A percentile compares a stretch with the other conserved stretches of the same genome.
These are phyloP conservation scores for Sambucus nigra DNA, from an alignment of 129 eudicot genomes.

Conservation along the genomic window DNA sequence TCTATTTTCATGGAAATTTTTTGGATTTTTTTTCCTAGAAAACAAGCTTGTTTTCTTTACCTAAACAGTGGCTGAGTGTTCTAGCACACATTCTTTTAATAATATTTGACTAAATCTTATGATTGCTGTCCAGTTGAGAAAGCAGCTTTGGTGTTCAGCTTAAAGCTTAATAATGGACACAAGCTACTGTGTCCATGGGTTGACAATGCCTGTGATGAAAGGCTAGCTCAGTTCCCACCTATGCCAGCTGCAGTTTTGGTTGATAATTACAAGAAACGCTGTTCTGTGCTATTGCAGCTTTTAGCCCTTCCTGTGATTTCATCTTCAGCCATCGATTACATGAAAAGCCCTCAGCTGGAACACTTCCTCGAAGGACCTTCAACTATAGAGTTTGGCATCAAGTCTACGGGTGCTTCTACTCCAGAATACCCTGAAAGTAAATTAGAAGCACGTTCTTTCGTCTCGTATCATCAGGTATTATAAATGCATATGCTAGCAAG, in stretches of 20 bases:
- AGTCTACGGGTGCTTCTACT: constrained; percentile 20
- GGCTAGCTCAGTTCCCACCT: constrained; percentile 71
- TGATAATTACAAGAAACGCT: constrained; percentile 60
- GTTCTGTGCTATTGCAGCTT: constrained; percentile 48
- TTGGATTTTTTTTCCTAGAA: too few species aligned
- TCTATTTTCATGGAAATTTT: too few species aligned
- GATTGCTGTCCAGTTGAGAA: constrained; percentile 62
- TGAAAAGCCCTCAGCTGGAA: constrained; percentile 64
- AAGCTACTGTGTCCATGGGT: constrained; percentile 87
- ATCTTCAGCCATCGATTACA: constrained; percentile 34
- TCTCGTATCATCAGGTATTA: constrained; percentile 66
- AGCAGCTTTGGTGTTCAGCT: constrained; percentile 83
- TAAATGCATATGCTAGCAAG: constrained; percentile 5
- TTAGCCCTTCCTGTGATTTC: constrained; percentile 69
- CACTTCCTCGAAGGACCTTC: constrained; percentile 48
- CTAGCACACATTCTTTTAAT: too few species aligned
- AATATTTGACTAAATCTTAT: neutral
- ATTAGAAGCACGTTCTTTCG: constrained; percentile 28
- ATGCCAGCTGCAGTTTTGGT: constrained; percentile 44
- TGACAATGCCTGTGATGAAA: constrained; percentile 74
- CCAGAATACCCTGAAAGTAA: constrained; percentile 25
- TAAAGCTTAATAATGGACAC: constrained; percentile 89
- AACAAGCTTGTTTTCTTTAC: too few species aligned
- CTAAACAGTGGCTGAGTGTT: too few species aligned
- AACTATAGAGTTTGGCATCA: constrained; percentile 12